Conservation (phyloP, 805 yeast genomes). For the Ogataea pilisensis region DNA sequence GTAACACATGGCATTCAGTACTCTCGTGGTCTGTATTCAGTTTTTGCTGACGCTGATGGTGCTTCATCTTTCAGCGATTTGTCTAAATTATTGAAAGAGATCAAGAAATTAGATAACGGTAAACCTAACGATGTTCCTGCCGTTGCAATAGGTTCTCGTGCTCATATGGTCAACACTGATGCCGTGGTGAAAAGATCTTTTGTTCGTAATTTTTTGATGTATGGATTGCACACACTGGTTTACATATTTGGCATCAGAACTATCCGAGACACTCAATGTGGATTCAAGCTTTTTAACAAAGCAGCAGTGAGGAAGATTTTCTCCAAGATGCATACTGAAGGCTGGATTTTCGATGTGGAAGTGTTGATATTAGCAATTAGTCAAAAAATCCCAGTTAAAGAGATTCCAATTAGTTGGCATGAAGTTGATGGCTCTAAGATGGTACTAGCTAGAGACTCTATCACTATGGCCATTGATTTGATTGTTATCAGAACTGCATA, state of each 20-base stretch:
- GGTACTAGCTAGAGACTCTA: constrained; percentile 84
- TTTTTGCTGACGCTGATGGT: constrained; percentile 98
- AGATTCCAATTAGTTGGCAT: constrained; percentile 92
- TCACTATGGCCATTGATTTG: constrained; percentile 90
- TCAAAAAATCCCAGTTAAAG: constrained; percentile 62
- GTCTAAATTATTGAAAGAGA: constrained; percentile 41
- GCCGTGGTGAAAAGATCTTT: constrained; percentile 94
- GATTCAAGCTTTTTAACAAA: constrained; percentile 86
- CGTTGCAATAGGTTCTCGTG: constrained; percentile 87
- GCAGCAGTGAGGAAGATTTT: constrained; percentile 62
- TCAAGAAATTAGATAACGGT: constrained; percentile 28
- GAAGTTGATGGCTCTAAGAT: constrained; percentile 95
- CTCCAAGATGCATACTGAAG: constrained; percentile 91
- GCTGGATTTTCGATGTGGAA: constrained; percentile 98
- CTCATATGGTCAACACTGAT: constrained; percentile 93
- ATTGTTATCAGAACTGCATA: constrained; percentile 89
- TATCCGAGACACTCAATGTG: constrained; percentile 94
- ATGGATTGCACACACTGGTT: constrained; percentile 82
- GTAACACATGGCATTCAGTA: constrained; percentile 88
- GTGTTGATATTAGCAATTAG: constrained; percentile 74
- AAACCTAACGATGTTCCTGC: constrained; percentile 38
- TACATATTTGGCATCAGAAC: constrained; percentile 84
- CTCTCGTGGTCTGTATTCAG: constrained; percentile 63
- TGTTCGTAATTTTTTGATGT: constrained; percentile 87
- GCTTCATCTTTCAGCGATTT: constrained; percentile 81